A percentile compares a stretch with the other conserved stretches of the same genome.
Evolutionary conservation across 345 rosid genomes (phyloP).

Genomic region (Populus nigra): DNA sequence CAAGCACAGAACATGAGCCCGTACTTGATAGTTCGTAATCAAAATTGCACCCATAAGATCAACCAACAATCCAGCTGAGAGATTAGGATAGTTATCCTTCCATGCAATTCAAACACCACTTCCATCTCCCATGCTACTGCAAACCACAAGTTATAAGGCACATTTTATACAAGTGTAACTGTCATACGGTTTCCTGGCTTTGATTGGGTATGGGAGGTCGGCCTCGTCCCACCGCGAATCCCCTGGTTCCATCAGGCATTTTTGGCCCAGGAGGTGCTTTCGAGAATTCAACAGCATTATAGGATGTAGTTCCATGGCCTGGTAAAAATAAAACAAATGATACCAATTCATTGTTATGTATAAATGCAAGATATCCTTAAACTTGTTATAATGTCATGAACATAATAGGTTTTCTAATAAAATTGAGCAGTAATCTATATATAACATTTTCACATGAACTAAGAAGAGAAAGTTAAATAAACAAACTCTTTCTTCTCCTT

Average conservation of each 20-base stretch:
- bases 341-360: not conserved
- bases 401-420: too few relatives aligned
- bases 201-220: conserved; percentile 37
- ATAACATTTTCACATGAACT: too few relatives aligned
- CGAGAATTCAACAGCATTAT: conserved; percentile 45
- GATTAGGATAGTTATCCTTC: too few relatives aligned
- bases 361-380: too few relatives aligned
- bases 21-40: too few relatives aligned
- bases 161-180: not conserved
- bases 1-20: too few relatives aligned
- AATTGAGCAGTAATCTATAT: too few relatives aligned
- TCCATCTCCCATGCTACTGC: not conserved
- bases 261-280: conserved; percentile 95
- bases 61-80: too few relatives aligned
- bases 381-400: too few relatives aligned
- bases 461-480: too few relatives aligned
- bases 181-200: conserved; percentile 13
- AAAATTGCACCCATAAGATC: too few relatives aligned
- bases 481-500: too few relatives aligned
- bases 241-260: conserved; percentile 40
- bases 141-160: not conserved
- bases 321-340: not conserved
- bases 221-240: conserved; percentile 82
- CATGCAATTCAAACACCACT: not conserved
- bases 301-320: conserved; percentile 67